Evolutionary conservation across 331 rosid species (phyloP), one percentile per base, ranked within the genome.

Genomic region (Arachis monticola): DNA sequence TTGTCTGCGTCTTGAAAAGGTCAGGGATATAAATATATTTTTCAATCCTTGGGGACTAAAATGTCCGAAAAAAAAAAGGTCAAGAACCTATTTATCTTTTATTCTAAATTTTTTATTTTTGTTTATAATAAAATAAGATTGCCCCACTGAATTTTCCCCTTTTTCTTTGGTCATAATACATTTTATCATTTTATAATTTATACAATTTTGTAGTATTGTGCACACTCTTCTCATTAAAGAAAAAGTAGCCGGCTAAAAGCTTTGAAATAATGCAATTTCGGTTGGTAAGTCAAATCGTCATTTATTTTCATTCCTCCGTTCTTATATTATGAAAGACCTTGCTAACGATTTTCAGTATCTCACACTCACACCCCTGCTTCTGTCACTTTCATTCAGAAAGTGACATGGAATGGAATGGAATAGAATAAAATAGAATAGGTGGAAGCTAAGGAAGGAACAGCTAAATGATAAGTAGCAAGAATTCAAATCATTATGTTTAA

Each of bases 401-500:
- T 32, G 70, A 67, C 41, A 68, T 60, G 13, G 51, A 61, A 32
- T 32, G 38, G 38, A 32, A 32, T 32, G n/a, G n/a, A 22, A 68
- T 60, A 9, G 51, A 61, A 32, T 32, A 3, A 3, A 32, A 32
- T 32, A 32, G 38, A 32, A 69, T 30, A 55, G 46, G 14, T 60
- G 6, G 27, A 22, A 22, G 27, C 27, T 3, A 32, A 32, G 38
- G 38, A 32, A 32, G 38, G 35, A 69, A 69, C 66, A 57, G 12
- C 57, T 56, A 64, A 35, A 72, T 64, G 31, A 59, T 60, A 40
- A 66, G 56, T 57, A 6, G 51, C 22, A 57, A 80, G 70, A 69
- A 69, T 80, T 77, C 84, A 63, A 63, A 80, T 75, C 77, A 70
- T 75, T 47, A 31, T 13, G 69, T 75, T 75, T 11, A 10, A 44